phyloP scores from a whole-genome alignment of 2,329 filamentous ascomycete species.

The Aureobasidium sp. region DNA sequence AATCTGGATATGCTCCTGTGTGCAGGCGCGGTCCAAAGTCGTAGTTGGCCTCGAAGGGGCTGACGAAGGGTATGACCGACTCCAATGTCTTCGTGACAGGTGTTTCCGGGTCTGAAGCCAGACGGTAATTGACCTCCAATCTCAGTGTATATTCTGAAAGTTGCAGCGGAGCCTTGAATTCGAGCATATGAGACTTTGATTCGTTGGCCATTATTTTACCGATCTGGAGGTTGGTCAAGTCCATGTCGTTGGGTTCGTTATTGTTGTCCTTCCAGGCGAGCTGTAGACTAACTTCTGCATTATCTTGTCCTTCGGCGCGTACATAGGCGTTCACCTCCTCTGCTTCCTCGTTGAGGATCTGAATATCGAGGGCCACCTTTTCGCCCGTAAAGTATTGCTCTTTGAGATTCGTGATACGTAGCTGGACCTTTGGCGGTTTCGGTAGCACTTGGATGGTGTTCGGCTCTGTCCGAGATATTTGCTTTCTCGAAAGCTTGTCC shows the following conservation, averaged over 20 bases:
- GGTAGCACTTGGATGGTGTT: constrained; percentile 65
- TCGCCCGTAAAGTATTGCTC: constrained; percentile 84
- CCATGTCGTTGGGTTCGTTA: constrained; percentile 10
- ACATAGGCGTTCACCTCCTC: constrained; percentile 40
- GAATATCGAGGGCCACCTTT: constrained; percentile 56
- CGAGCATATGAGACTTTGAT: constrained; percentile 22
- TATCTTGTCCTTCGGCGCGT: constrained; percentile 27
- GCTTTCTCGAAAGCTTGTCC: constrained; percentile 27
- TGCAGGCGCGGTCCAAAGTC: constrained; percentile 76
- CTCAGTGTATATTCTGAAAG: constrained; percentile 39
- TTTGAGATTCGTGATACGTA: constrained; percentile 53
- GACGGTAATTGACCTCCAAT: constrained; percentile 67
- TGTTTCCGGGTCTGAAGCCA: constrained; percentile 71
- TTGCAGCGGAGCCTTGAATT: constrained; percentile 38
- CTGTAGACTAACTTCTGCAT: constrained; percentile 4
- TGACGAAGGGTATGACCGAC: constrained; percentile 63
- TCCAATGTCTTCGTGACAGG: constrained; percentile 66
- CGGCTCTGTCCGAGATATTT: constrained; percentile 38
- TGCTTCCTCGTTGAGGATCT: constrained; percentile 74
- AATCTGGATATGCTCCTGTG: constrained; percentile 71
- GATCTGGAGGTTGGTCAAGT: constrained; percentile 1
- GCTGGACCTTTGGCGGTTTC: constrained; percentile 83
- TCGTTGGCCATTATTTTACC: background rate
- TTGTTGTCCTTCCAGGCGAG: constrained; percentile 24
- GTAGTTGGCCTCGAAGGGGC: constrained; percentile 87